Base-by-base conservation (phyloP, 2,329 filamentous ascomycete genomes). In the Fusarium sp. region DNA sequence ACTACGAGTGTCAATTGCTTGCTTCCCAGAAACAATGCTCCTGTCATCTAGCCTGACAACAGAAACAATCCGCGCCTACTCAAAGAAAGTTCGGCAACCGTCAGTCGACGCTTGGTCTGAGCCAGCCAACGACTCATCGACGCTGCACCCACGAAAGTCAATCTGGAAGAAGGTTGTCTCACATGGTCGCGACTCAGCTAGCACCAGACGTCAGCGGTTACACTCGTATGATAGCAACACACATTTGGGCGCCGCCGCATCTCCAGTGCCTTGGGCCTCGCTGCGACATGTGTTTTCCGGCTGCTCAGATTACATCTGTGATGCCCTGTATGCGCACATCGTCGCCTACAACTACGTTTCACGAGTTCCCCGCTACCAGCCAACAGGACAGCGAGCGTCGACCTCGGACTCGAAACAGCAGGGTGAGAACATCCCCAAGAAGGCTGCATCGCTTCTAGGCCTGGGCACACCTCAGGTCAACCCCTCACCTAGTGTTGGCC, bases 21-120 rank as follows among this genome's bases (percentile, higher is more conserved):
- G 87, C 73, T 91, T 91, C 70, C 89, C 89, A 0, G 88, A 90
- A 72, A 89, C 88, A 3, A 89, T 90, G 86, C 85, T 90, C 3
- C 81, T 87, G 17, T 86, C 88, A 10, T 87, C 85, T 0, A 89
- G 86, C 74, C 81, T 90, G 9, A 87, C 88, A 1, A 83, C 90
- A 55, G 88, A 90, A 78, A 90, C 87, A 0, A 89, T 91, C 65
- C 87, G 89, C 22, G 80, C 84, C 35, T 89, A 89, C 72, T 86
- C 88, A 0, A 87, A 83, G 58, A 89, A 89, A 75, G 78, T 89
- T 44, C 84, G 84, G 54, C 87, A 86, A n/a, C 81, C 82, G 14
- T 60, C 72, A 13, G 54, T 58, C 6, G 79, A 83, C 26, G 42
- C 74, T 6, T 60, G 75, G 62, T 69, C 69, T 44, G 77, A 75